A percentile compares a stretch with the other conserved stretches of the same genome.
Conservation (phyloP, 2,329 filamentous ascomycete species). For the Ophiocordyceps robertsii region DNA sequence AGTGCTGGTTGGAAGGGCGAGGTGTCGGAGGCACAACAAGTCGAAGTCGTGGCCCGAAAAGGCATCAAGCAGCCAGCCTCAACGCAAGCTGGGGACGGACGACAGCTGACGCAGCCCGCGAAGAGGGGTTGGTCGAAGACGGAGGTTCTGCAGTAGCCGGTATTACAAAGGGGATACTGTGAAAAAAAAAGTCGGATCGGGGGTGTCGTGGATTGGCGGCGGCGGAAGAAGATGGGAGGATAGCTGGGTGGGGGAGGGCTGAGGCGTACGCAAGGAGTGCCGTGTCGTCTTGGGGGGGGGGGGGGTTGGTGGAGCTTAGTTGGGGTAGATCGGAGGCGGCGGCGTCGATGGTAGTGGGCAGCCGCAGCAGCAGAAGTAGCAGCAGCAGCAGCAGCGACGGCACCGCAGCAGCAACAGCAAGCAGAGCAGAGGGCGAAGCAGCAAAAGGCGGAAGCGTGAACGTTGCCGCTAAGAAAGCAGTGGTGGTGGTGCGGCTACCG, state of each 20-base stretch:
- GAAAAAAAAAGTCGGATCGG: constrained; percentile 4
- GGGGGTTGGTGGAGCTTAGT: background rate
- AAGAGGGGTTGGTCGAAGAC: background rate
- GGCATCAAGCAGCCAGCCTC: background rate
- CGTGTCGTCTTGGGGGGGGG: background rate
- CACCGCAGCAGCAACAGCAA: background rate
- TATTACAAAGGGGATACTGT: constrained; percentile 20
- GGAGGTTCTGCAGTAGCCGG: constrained; percentile 14
- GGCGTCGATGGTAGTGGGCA: background rate
- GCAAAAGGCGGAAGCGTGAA: no score
- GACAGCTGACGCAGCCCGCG: background rate
- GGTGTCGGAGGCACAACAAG: background rate
- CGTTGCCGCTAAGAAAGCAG: no score
- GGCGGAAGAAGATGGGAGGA: background rate
- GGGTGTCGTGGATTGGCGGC: constrained; percentile 2
- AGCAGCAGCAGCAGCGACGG: background rate
- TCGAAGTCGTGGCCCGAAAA: background rate
- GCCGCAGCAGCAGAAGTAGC: background rate
- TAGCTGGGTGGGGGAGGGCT: background rate
- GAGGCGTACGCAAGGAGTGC: background rate
- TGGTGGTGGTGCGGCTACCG: background rate
- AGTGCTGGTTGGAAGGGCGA: background rate
- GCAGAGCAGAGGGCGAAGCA: no score
- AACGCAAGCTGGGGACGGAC: background rate
- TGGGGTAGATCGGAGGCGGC: background rate